A percentile compares a stretch with the other conserved stretches of the same genome.
Evolutionary conservation across 2,329 filamentous ascomycete species (phyloP).

Genomic region (Pestalotiopsis sp.): DNA sequence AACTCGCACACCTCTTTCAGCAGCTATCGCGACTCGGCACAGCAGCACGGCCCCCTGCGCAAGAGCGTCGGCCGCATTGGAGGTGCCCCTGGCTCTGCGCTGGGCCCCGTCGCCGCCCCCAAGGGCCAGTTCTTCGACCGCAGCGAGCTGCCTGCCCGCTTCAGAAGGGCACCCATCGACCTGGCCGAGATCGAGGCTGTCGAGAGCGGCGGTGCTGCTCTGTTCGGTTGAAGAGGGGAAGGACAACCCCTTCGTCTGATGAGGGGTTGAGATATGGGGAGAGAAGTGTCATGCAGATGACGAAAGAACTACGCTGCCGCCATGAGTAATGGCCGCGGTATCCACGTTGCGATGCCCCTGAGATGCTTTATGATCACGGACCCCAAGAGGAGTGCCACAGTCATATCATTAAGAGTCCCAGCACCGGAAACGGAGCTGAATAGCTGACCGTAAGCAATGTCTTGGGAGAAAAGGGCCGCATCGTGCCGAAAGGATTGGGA

Average conservation of each 20-base stretch:
- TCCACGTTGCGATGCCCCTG: neutral
- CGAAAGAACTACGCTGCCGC: neutral
- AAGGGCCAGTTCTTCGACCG: slow-evolving; percentile 85
- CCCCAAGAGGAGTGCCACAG: neutral
- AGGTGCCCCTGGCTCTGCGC: slow-evolving; percentile 64
- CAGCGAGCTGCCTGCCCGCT: slow-evolving; percentile 82
- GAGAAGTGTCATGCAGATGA: neutral
- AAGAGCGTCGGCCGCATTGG: slow-evolving; percentile 59
- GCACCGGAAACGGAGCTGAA: neutral
- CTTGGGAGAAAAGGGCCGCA: neutral
- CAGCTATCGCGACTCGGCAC: slow-evolving; percentile 75
- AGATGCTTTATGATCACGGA: neutral
- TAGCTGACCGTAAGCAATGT: neutral
- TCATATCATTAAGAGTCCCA: neutral
- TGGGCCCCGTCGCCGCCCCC: slow-evolving; percentile 73
- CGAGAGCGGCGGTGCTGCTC: slow-evolving; percentile 83
- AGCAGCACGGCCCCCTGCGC: slow-evolving; percentile 76
- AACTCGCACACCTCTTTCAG: slow-evolving; percentile 67
- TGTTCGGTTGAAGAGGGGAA: slow-evolving; percentile 43
- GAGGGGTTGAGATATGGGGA: neutral
- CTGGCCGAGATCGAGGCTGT: slow-evolving; percentile 91
- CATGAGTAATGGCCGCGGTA: neutral
- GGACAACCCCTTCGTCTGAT: neutral
- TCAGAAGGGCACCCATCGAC: slow-evolving; percentile 74
- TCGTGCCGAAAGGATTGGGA: slow-evolving; percentile 1